A percentile compares a stretch with the other conserved stretches of the same genome.
Conservation (phyloP, 2,329 filamentous ascomycete species). For the Monilinia laxa region DNA sequence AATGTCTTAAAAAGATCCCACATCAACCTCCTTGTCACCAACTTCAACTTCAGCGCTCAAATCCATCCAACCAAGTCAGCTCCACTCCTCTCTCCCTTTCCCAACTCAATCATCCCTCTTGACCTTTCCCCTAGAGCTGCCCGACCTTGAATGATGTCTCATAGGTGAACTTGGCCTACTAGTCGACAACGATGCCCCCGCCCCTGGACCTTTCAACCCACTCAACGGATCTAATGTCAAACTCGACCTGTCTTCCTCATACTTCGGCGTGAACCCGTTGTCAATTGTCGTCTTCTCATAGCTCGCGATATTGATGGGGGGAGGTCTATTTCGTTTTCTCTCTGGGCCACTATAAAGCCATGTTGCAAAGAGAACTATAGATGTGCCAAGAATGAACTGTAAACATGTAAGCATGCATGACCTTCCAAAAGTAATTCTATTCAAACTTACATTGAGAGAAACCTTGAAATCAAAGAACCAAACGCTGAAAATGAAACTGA, state of each 20-base stretch:
- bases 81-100: not conserved
- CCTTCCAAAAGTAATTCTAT: not conserved
- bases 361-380: conserved; percentile 75
- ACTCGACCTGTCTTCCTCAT: conserved; percentile 36
- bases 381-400: conserved; percentile 80
- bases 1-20: not conserved
- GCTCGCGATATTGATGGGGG: conserved; percentile 66
- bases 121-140: conserved; percentile 42
- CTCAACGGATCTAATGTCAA: conserved; percentile 39
- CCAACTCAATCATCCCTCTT: conserved; percentile 42
- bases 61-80: not conserved
- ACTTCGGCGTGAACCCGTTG: conserved; percentile 39
- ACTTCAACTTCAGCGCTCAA: not conserved
- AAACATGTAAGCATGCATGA: conserved; percentile 6
- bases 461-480: conserved; percentile 81
- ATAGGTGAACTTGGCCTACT: conserved; percentile 52
- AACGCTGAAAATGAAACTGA: conserved; percentile 83
- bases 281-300: conserved; percentile 65
- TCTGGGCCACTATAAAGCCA: conserved; percentile 79
- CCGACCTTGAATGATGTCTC: conserved; percentile 45
- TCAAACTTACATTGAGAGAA: conserved; percentile 63
- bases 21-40: not conserved
- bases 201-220: conserved; percentile 45
- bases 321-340: conserved; percentile 56
- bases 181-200: conserved; percentile 45